phyloP scores from a whole-genome alignment of 2,329 filamentous ascomycete species.

The Aspergillus calidoustus region DNA sequence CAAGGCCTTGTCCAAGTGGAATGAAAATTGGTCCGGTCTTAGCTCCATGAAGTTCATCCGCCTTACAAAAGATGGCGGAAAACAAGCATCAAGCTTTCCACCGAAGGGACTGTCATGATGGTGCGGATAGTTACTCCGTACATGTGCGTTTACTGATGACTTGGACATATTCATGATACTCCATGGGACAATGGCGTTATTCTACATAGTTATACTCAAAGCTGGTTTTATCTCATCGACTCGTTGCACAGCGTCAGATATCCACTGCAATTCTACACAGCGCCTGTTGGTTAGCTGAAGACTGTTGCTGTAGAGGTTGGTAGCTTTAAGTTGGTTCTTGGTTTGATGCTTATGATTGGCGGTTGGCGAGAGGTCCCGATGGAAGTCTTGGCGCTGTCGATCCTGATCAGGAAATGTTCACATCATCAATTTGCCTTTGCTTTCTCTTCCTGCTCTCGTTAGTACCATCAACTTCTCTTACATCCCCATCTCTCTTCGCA shows the following conservation, averaged over 20 bases:
- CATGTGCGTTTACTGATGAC: slow-evolving; percentile 23
- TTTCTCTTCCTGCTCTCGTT: slow-evolving; percentile 26
- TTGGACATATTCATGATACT: slow-evolving; percentile 16
- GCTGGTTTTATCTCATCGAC: neutral
- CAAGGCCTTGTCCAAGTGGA: slow-evolving; percentile 72
- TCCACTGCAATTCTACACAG: too few relatives aligned
- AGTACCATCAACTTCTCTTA: slow-evolving; percentile 19
- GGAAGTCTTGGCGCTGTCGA: slow-evolving; percentile 29
- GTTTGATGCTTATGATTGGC: neutral
- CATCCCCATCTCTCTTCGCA: slow-evolving; percentile 9
- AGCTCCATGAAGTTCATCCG: slow-evolving; percentile 77
- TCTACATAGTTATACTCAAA: slow-evolving; percentile 17
- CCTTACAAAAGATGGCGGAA: slow-evolving; percentile 66
- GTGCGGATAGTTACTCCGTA: slow-evolving; percentile 4
- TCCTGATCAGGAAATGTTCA: slow-evolving; percentile 32
- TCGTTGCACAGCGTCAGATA: too few relatives aligned
- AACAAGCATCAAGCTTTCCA: slow-evolving; percentile 76
- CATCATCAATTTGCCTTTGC: slow-evolving; percentile 25
- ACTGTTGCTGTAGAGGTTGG: too few relatives aligned
- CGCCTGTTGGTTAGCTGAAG: too few relatives aligned
- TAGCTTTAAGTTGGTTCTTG: too few relatives aligned
- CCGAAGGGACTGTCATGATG: slow-evolving; percentile 62
- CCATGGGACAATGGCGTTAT: slow-evolving; percentile 31
- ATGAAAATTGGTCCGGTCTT: slow-evolving; percentile 81
- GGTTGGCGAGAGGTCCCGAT: slow-evolving; percentile 2